A percentile compares a stretch with the other conserved stretches of the same genome.
Evolutionary conservation across 2,329 filamentous ascomycete species (phyloP).

Genomic region (Onygena corvina): DNA sequence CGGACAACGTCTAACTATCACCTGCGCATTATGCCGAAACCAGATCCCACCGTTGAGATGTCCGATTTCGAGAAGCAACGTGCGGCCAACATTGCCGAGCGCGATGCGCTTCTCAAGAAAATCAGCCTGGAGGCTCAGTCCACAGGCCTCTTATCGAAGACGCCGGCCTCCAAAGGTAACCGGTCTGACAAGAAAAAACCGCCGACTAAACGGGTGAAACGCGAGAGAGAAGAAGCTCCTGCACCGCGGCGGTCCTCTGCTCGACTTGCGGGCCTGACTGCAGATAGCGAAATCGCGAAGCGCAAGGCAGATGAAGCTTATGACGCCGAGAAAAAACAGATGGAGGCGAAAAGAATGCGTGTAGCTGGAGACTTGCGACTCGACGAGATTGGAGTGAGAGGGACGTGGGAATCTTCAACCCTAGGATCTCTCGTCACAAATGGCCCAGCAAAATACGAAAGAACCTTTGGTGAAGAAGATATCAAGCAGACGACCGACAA

Average conservation of each 20-base stretch:
- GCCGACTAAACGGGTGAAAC: slow-evolving; percentile 46
- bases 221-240: slow-evolving; percentile 47
- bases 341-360: slow-evolving; percentile 50
- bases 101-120: slow-evolving; percentile 69
- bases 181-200: slow-evolving; percentile 38
- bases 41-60: slow-evolving; percentile 35
- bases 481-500: slow-evolving; percentile 67
- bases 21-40: neutral
- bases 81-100: slow-evolving; percentile 74
- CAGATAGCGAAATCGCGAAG: slow-evolving; percentile 55
- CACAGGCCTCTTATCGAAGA: slow-evolving; percentile 52
- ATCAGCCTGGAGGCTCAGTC: slow-evolving; percentile 56
- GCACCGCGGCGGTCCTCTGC: slow-evolving; percentile 50
- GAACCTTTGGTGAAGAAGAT: slow-evolving; percentile 79
- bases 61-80: slow-evolving; percentile 80
- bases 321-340: slow-evolving; percentile 44
- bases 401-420: slow-evolving; percentile 58
- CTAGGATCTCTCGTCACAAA: slow-evolving; percentile 48
- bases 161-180: slow-evolving; percentile 38
- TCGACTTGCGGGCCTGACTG: slow-evolving; percentile 49
- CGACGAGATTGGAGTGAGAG: slow-evolving; percentile 65
- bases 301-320: slow-evolving; percentile 56
- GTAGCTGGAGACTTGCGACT: slow-evolving; percentile 59
- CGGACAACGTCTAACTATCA: too few relatives aligned
- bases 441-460: slow-evolving; percentile 60